Evolutionary conservation across 192 early-diverging fungal genomes (phyloP).

Genomic region (Rhizophagus prolifer): DNA sequence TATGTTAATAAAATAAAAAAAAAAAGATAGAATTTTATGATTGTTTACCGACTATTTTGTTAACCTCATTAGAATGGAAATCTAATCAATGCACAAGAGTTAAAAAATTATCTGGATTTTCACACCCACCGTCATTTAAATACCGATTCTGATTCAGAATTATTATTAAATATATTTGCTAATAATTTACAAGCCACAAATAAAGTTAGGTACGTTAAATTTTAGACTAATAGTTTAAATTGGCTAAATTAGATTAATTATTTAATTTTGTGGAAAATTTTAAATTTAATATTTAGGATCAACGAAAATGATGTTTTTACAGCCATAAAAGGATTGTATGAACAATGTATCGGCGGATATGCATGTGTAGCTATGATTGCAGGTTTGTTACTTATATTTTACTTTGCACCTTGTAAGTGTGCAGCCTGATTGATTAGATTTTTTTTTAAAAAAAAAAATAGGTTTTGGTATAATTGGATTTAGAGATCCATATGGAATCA

Average conservation of each 20-base stretch:
- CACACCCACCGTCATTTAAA: slow-evolving; percentile 99
- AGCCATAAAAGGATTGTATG: slow-evolving; percentile 82
- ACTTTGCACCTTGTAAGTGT: too few relatives aligned
- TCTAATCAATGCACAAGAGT: slow-evolving; percentile 89
- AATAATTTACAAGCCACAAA: slow-evolving; percentile 96
- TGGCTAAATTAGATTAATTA: too few relatives aligned
- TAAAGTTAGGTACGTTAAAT: slow-evolving; percentile 71
- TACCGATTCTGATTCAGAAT: slow-evolving; percentile 99
- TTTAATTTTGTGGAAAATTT: background rate
- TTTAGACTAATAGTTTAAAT: too few relatives aligned
- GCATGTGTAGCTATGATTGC: slow-evolving; percentile 97
- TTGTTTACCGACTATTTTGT: background rate
- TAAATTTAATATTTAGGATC: slow-evolving; percentile 53
- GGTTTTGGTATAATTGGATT: slow-evolving; percentile 93
- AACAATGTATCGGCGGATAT: slow-evolving; percentile 87
- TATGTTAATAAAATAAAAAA: slow-evolving; percentile 50
- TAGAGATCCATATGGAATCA: slow-evolving; percentile 95
- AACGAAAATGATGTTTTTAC: slow-evolving; percentile 99
- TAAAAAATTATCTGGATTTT: slow-evolving; percentile 86
- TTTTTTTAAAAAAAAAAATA: slow-evolving; percentile 24
- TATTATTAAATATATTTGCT: slow-evolving; percentile 97
- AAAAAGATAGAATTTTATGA: too few relatives aligned
- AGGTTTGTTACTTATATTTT: slow-evolving; percentile 42
- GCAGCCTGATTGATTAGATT: background rate
- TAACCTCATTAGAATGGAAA: slow-evolving; percentile 83